phyloP scores from a whole-genome alignment of 2,329 filamentous ascomycete genomes.

The Bertia moriformis region DNA sequence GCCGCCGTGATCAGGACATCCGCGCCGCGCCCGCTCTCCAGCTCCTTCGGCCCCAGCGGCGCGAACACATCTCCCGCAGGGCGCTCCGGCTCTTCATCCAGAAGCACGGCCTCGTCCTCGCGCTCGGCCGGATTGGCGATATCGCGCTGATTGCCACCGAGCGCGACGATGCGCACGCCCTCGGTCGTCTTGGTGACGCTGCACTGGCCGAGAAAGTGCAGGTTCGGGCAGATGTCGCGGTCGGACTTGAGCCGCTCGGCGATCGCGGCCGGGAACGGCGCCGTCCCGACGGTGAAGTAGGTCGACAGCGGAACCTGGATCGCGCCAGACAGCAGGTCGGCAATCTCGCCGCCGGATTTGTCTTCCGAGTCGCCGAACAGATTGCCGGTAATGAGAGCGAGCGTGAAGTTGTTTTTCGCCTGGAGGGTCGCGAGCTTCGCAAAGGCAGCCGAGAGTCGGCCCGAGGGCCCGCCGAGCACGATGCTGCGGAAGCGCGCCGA shows the following conservation, averaged over 20 bases:
- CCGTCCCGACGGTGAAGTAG: slow-evolving; percentile 75
- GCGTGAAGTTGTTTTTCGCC: slow-evolving; percentile 72
- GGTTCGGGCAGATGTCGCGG: slow-evolving; percentile 71
- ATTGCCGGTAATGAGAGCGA: slow-evolving; percentile 76
- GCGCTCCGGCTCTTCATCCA: no score
- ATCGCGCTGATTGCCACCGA: slow-evolving; percentile 62
- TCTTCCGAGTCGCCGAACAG: slow-evolving; percentile 42
- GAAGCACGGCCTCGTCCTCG: slow-evolving; percentile 55
- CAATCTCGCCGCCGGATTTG: slow-evolving; percentile 27
- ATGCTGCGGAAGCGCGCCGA: no score
- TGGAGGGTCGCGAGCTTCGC: slow-evolving; percentile 69
- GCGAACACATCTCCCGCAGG: slow-evolving; percentile 65
- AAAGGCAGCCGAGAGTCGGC: slow-evolving; percentile 62
- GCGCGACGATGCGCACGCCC: slow-evolving; percentile 70
- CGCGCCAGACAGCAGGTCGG: slow-evolving; percentile 53
- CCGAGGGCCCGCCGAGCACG: slow-evolving; percentile 71
- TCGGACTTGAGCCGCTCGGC: slow-evolving; percentile 60
- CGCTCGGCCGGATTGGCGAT: slow-evolving; percentile 37
- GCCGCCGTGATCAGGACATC: slow-evolving; percentile 78
- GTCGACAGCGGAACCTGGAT: slow-evolving; percentile 67
- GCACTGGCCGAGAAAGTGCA: slow-evolving; percentile 78
- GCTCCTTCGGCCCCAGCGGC: slow-evolving; percentile 48
- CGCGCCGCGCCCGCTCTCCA: slow-evolving; percentile 53
- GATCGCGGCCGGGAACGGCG: slow-evolving; percentile 56
- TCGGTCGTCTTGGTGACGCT: slow-evolving; percentile 80